Evolutionary conservation across 2,329 filamentous ascomycete genomes (phyloP), one percentile per base, ranked within the genome.

Genomic region (Metarhizium sp.): DNA sequence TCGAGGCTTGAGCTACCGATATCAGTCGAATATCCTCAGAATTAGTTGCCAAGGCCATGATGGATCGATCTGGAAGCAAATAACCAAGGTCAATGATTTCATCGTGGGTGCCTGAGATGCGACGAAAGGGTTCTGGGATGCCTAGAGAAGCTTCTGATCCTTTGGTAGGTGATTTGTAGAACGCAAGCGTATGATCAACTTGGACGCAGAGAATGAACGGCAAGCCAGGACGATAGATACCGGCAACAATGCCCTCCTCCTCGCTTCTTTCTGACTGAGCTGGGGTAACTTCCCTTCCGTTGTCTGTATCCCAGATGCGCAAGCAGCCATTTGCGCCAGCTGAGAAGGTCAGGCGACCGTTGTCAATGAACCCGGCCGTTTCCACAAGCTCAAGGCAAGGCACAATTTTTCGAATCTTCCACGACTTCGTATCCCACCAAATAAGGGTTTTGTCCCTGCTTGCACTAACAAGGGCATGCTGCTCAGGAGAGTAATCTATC

Each of bases 21-120:
- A 99, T 84, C 55, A 99, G 80, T 50, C 92, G 84, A 53, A 99
- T 82, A 59, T 95, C 92, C 71, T 99, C 94, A 0, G 92, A 90
- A 69, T 99, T 99, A 2, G 92, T 97, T 6, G 92, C 94, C 30
- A 99, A 75, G 6, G 94, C 95, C 59, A 99, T 78, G 52, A 95
- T 74, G 2, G 90, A 92, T 56, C 82, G 84, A 63, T 95, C 86
- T 0, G 85, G 82, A 2, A 94, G 83, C 54, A 97, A 77, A 64
- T 94, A 96, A 34, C 87, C 88, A 38, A 99, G 75, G 67, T 99
- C 95, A 62, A 99, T 96, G 53, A 99, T 91, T 69, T 99, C 94
- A 68, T 99, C 95, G 69, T 97, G 91, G 6, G 94, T 96, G 53
- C 94, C 95, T 4, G 92, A 96, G 61, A 99, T 95, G 48, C 90